Evolutionary conservation across 805 yeast species (phyloP), one percentile per base, ranked within the genome.

Genomic region (Cyberlindnera xishuangbannaensis): DNA sequence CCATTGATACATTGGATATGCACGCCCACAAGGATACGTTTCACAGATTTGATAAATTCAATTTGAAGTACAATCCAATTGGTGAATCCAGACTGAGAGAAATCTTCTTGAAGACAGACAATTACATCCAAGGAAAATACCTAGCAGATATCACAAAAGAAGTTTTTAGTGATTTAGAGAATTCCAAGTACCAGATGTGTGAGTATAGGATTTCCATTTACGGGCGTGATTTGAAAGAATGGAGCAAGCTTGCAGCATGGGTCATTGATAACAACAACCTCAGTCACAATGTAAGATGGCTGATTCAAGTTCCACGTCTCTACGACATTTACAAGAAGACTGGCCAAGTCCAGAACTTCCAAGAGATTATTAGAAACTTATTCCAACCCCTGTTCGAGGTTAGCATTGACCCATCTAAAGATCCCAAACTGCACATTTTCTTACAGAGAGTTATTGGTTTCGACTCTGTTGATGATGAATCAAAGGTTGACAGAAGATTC

Each of bases 1-100:
- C 95, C 37, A 92, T 92, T 50, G 99, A 92, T 53, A 94, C 98
- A 2, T 70, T 92, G 46, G 99, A 92, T 61, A 92, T 92, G 99
- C 99, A 92, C 61, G 99, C 99, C 5, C 98, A 92, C 59, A 83
- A 88, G 44, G 99, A 92, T 53, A 83, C 97, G 1, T 92, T 92
- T 72, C 99, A 92, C 60, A 73, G 99, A 50, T 92, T 92, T 55
- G 99, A 92, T 61, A 92, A 92, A 62, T 92, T 92, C 71, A 92
- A 92, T 58, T 69, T 92, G 63, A 94, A 92, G 58, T 92, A 92
- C 64, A 92, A 92, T 55, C 99, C 99, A 15, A 82, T 92, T 48
- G 99, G 99, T 19, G 98, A 92, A 62, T 92, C 98, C 15, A 79
- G 99, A 58, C 65, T 92, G 58, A 77, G 99, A 61, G 98, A 92